Evolutionary conservation across 495 filamentous ascomycete species (phyloP), one percentile per base, ranked within the genome.

Genomic region (Lichenothelia convexa): DNA sequence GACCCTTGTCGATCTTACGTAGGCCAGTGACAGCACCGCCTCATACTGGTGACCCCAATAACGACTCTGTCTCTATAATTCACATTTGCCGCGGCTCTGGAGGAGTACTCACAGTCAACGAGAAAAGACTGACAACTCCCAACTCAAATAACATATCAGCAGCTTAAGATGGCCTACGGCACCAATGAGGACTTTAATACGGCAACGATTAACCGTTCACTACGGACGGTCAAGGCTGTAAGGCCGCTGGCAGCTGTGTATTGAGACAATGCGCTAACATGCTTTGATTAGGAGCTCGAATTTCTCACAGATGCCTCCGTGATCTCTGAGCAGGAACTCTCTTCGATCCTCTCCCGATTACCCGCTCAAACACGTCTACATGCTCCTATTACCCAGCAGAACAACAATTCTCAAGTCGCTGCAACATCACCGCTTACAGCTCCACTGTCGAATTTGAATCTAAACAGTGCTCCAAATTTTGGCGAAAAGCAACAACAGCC

Each of bases 171-270:
- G n/a, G n/a, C n/a, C n/a, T n/a, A n/a, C n/a, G n/a, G n/a, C n/a
- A n/a, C n/a, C n/a, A n/a, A 47, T n/a, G 45, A 46, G 19, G 50
- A 45, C 21, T 42, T 57, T 34, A 48, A 37, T 31, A 36, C 38
- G n/a, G 57, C 57, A 12, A 57, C 46, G 67, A 73, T 73, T 59
- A 84, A 84, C 59, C 68, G 83, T 61, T 87, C 84, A 46, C 70
- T 92, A 38, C 74, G 84, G 36, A 75, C 67, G 32, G 81, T 93
- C 63, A 83, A 81, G 57, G 79, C 76, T 49, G 84, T 84, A 62
- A 56, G 69, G 51, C 31, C 30, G 18, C 18, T 21, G 35, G 40
- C 31, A 30, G 27, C 37, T 12, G 17, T 30, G 8, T 29, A 15
- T 4, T 5, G 21, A 16, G 16, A 23, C 33, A 34, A 35, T 36